These are phyloP conservation scores for Sugiyamaella valdiviana DNA, from an alignment of 805 yeast genomes.

Conservation along the genomic window DNA sequence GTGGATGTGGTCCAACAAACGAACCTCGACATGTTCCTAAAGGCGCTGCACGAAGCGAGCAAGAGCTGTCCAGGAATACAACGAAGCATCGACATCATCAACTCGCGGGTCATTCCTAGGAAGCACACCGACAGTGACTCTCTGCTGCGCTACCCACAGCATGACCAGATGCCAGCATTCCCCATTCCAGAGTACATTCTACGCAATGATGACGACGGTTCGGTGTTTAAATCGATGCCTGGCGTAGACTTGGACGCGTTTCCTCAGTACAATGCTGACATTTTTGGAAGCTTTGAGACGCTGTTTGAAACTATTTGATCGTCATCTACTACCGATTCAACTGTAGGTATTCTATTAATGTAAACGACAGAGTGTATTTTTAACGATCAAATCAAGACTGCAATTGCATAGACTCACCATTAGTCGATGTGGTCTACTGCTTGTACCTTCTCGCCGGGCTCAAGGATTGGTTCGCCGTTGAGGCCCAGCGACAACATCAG, in stretches of 20 bases:
- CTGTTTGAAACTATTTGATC: too few relatives aligned
- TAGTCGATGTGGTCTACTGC: background rate
- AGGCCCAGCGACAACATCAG: background rate
- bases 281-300: background rate
- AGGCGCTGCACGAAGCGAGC: constrained; percentile 1
- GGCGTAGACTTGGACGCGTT: constrained; percentile 4
- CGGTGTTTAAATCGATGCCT: background rate
- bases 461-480: background rate
- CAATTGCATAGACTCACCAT: background rate
- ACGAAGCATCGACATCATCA: constrained; percentile 3
- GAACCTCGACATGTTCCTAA: background rate
- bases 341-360: too few relatives aligned
- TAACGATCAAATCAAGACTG: background rate
- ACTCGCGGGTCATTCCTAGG: background rate
- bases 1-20: background rate
- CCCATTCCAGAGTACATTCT: constrained; percentile 4
- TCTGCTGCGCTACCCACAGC: background rate
- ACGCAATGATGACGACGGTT: background rate
- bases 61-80: constrained; percentile 3
- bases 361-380: background rate
- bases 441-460: background rate
- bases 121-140: background rate
- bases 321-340: too few relatives aligned
- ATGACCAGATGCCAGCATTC: constrained; percentile 4
- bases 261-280: constrained; percentile 1